phyloP scores from a whole-genome alignment of 225 moss, liverwort and hornwort species.

The Pseudoscleropodium purum region DNA sequence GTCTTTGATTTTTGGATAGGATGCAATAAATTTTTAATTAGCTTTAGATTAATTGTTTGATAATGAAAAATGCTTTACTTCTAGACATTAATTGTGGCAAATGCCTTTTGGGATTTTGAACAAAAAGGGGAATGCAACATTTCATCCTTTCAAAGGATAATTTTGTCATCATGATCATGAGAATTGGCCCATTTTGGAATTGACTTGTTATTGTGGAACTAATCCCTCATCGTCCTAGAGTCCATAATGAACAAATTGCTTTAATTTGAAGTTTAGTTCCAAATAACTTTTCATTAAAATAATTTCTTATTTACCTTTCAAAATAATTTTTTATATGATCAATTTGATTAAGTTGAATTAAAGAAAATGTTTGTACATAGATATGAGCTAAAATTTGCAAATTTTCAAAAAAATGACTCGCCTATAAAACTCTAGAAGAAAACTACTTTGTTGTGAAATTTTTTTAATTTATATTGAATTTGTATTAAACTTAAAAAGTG shows the following conservation, averaged over 20 bases:
- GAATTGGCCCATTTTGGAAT: neutral
- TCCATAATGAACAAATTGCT: neutral
- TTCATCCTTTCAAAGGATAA: neutral
- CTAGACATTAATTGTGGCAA: accelerated
- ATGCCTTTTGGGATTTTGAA: neutral
- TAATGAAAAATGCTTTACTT: neutral
- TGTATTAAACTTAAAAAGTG: too few species aligned
- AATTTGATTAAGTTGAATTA: neutral
- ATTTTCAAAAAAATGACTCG: accelerated
- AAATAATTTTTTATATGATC: neutral
- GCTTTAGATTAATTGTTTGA: neutral
- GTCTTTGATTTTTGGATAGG: neutral
- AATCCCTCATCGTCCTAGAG: accelerated
- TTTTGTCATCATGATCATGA: neutral
- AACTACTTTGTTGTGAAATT: neutral
- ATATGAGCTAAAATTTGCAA: neutral
- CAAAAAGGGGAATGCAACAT: accelerated
- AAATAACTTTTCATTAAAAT: neutral
- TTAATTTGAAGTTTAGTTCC: neutral
- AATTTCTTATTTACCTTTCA: neutral
- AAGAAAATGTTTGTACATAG: neutral
- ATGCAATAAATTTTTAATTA: neutral
- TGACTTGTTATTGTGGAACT: neutral
- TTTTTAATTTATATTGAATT: neutral
- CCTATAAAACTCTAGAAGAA: neutral